A percentile compares a stretch with the other conserved stretches of the same genome.
phyloP scores from a whole-genome alignment of 148 eudicot genomes.

The Heliosperma pusillum region DNA sequence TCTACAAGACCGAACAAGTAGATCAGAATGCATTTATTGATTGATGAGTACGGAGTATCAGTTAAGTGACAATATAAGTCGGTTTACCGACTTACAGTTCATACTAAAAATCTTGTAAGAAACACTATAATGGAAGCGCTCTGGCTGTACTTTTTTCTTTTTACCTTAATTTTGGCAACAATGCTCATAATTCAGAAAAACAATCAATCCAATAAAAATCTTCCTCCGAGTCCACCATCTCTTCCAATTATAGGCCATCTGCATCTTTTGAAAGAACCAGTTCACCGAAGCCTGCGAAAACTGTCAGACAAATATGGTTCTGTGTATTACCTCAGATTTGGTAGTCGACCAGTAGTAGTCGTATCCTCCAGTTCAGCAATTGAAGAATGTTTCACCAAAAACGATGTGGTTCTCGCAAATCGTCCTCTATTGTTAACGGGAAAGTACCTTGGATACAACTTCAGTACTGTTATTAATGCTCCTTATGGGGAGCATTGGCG shows the following conservation, averaged over 20 bases:
- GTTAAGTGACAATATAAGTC: too few relatives aligned
- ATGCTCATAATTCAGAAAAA: background rate
- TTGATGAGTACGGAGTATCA: too few relatives aligned
- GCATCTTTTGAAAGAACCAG: constrained; percentile 25
- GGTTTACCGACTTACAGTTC: too few relatives aligned
- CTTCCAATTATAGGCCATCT: constrained; percentile 31
- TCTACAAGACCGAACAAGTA: too few relatives aligned
- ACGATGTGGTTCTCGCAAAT: constrained; percentile 40
- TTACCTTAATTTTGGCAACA: background rate
- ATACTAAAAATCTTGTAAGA: too few relatives aligned
- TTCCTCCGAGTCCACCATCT: constrained; percentile 24
- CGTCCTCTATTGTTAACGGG: constrained; percentile 32
- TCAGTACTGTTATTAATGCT: constrained; percentile 23
- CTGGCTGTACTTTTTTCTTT: constrained; percentile 11
- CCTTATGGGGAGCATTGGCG: constrained; percentile 49
- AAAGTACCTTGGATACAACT: constrained; percentile 35
- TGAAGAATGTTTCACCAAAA: constrained; percentile 44
- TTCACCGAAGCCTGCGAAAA: constrained; percentile 15
- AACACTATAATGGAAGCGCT: constrained; percentile 12
- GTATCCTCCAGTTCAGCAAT: constrained; percentile 36
- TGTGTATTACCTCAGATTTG: constrained; percentile 35
- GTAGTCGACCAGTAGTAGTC: constrained; percentile 29
- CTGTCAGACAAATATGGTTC: constrained; percentile 27
- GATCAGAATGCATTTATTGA: too few relatives aligned
- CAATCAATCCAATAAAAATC: background rate